Conservation (phyloP, 2,329 filamentous ascomycete genomes). For the Diaporthe sp. region DNA sequence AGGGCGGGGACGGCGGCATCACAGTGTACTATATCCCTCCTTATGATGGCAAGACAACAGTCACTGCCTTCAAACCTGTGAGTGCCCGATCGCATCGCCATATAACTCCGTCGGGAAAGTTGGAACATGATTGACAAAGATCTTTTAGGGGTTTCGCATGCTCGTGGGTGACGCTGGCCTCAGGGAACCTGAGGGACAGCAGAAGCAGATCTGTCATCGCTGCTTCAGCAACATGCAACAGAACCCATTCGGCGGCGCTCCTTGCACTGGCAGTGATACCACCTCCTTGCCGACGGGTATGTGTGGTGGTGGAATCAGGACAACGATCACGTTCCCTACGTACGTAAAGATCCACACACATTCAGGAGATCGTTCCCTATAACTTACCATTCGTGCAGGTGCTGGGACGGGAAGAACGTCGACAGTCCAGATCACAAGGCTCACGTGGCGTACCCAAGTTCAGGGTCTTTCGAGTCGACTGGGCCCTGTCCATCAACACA, state of each 20-base stretch:
- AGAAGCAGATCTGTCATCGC: slow-evolving; percentile 44
- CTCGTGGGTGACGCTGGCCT: slow-evolving; percentile 49
- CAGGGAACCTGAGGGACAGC: slow-evolving; percentile 22
- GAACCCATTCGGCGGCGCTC: slow-evolving; percentile 46
- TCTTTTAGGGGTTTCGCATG: slow-evolving; percentile 52
- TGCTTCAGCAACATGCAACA: slow-evolving; percentile 48
- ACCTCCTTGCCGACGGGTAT: slow-evolving; percentile 54
- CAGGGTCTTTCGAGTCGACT: slow-evolving; percentile 48
- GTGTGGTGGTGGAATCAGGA: slow-evolving; percentile 58
- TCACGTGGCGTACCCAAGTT: slow-evolving; percentile 61
- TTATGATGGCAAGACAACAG: slow-evolving; percentile 49
- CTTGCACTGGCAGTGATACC: slow-evolving; percentile 51
- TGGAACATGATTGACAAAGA: neutral
- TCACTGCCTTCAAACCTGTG: slow-evolving; percentile 57
- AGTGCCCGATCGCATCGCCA: slow-evolving; percentile 34
- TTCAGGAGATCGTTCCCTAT: neutral
- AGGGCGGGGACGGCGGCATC: slow-evolving; percentile 51
- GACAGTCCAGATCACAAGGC: slow-evolving; percentile 61
- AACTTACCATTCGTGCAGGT: slow-evolving; percentile 53
- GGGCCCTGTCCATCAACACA: slow-evolving; percentile 56
- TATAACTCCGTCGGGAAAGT: neutral
- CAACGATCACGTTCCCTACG: slow-evolving; percentile 57
- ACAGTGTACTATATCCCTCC: slow-evolving; percentile 56
- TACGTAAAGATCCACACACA: slow-evolving; percentile 40
- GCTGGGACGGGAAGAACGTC: slow-evolving; percentile 68